Evolutionary conservation across 1,139 yeast species (phyloP), one percentile per base, ranked within the genome.

Genomic region (Nakaseomyces sp.): DNA sequence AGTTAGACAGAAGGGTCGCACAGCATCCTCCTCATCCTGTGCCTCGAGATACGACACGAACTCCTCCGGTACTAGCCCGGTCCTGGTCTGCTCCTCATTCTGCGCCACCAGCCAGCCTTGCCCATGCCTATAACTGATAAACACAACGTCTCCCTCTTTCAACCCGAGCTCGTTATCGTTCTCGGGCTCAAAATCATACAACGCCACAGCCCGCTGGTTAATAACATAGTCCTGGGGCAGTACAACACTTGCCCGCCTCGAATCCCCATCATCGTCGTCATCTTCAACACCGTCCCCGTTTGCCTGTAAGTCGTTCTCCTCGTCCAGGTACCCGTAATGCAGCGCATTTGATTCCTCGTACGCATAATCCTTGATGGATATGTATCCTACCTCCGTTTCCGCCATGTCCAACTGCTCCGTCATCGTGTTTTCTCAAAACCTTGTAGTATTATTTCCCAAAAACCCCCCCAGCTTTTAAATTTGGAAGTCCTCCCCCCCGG

Each of bases 41-140:
- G 46, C 47, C 3, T 54, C 54, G 12, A 71, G 54, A 44, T 81
- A 68, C 50, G 82, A 83, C 37, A 91, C 96, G 57, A 88, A 91
- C 56, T 86, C 96, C 58, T 89, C 96, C 1, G 99, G 99, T 5
- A 91, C 95, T 43, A 91, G 74, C 1, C 99, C 99, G 24, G 94
- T 85, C 52, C 53, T 53, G 2, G 61, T 56, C 29, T 57, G 52
- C 19, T 47, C 52, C 18, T 52, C 46, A 46, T 58, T 57, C 45
- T 63, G 65, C 0, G 97, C 97, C 41, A 91, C 97, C 4, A 93
- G 72, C 99, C 98, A 91, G 5, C 99, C 99, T 61, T 91, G 96
- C 17, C 97, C 97, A 61, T 91, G 96, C 50, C 95, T 76, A 63
- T 89, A 89, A 47, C 83, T 79, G 26, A 91, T 83, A 77, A 91